Evolutionary conservation across 2,329 filamentous ascomycete species (phyloP).

Genomic region (Botrytis fragariae): DNA sequence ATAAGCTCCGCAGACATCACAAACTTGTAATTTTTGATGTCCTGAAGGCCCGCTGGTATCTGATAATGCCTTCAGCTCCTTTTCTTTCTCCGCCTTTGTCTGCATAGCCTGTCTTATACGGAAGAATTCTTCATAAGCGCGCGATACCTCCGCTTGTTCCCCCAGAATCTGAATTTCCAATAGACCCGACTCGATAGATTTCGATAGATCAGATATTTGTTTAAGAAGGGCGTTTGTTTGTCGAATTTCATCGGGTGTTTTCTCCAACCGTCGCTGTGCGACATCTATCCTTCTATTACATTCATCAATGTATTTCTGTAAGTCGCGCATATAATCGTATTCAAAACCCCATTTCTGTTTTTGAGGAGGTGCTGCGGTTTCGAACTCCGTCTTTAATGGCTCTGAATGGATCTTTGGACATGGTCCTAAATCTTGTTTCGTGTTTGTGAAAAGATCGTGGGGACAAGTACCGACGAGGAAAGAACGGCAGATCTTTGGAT

Average conservation of each 20-base stretch:
- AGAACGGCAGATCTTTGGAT: constrained; percentile 91
- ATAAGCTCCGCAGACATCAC: constrained; percentile 97
- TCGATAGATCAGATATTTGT: constrained; percentile 75
- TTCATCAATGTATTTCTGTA: constrained; percentile 95
- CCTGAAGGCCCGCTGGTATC: constrained; percentile 91
- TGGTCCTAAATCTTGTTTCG: constrained; percentile 91
- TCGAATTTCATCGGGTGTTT: constrained; percentile 94
- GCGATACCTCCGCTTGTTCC: constrained; percentile 74
- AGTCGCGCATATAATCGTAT: constrained; percentile 93
- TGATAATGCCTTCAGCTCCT: constrained; percentile 83
- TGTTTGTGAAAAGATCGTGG: constrained; percentile 99
- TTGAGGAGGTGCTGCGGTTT: constrained; percentile 67
- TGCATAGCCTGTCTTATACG: constrained; percentile 77
- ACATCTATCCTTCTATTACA: constrained; percentile 92
- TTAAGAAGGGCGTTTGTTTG: constrained; percentile 91
- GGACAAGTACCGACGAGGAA: constrained; percentile 93
- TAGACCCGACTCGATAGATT: constrained; percentile 76
- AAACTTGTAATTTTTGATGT: constrained; percentile 97
- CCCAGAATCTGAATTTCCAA: constrained; percentile 84
- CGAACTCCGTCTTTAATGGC: constrained; percentile 84
- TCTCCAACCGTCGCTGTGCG: constrained; percentile 86
- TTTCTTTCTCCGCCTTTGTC: constrained; percentile 78
- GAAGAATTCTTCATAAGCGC: constrained; percentile 84
- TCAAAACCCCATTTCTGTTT: constrained; percentile 75
- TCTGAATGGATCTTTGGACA: constrained; percentile 89